phyloP scores from a whole-genome alignment of 1,284 basidiomycete genomes.

The Cryptococcus sp. region DNA sequence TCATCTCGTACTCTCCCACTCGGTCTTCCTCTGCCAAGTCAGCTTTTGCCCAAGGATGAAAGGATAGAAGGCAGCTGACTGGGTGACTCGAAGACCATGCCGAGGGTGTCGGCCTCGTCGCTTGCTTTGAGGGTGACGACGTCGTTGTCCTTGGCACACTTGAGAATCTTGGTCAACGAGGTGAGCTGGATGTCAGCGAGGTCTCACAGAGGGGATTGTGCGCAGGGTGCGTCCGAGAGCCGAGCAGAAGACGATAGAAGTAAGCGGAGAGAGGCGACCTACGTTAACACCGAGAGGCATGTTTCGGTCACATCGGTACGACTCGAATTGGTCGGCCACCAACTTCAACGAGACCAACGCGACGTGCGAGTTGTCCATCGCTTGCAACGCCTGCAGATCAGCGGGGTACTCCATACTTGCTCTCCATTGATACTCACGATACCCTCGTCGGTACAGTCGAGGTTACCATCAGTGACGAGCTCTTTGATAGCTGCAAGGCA shows the following conservation, averaged over 20 bases:
- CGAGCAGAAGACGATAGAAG: not conserved
- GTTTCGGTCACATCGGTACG: constrained; percentile 91
- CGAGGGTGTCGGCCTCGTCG: constrained; percentile 86
- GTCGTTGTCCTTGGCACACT: constrained; percentile 96
- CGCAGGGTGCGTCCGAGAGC: not conserved
- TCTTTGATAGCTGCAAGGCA: constrained; percentile 79
- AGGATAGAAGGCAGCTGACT: constrained; percentile 54
- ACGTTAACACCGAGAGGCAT: constrained; percentile 87
- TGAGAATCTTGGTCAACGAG: constrained; percentile 90
- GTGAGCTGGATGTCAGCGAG: constrained; percentile 51
- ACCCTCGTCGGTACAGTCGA: constrained; percentile 94
- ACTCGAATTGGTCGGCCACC: constrained; percentile 69
- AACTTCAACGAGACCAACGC: constrained; percentile 75
- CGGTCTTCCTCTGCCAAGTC: constrained; percentile 70
- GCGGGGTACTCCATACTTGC: too few species aligned
- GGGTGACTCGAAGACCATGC: constrained; percentile 84
- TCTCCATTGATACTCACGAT: constrained; percentile 58
- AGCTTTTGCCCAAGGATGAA: constrained; percentile 1
- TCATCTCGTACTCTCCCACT: constrained; percentile 97
- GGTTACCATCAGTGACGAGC: constrained; percentile 95
- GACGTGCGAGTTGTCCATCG: constrained; percentile 99
- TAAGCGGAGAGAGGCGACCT: constrained; percentile 17
- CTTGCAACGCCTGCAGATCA: constrained; percentile 68
- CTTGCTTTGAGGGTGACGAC: constrained; percentile 83
- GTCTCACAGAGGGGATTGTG: too few species aligned